Evolutionary conservation across 2,329 filamentous ascomycete species (phyloP).

Genomic region (Dactylellina parvicollis): DNA sequence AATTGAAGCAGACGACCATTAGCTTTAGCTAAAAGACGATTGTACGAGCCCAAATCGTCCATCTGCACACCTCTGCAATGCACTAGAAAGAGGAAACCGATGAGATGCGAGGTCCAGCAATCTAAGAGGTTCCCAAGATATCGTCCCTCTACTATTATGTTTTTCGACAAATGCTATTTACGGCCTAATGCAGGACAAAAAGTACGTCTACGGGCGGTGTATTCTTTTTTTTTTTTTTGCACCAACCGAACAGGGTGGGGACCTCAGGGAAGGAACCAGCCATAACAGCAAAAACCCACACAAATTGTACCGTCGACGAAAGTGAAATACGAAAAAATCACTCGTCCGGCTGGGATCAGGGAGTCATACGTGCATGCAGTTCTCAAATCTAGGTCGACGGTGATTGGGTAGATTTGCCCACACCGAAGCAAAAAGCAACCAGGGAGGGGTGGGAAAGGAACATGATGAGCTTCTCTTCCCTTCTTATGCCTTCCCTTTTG

Average conservation of each 20-base stretch:
- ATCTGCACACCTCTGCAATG: conserved; percentile 53
- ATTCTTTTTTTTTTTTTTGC: conserved; percentile 47
- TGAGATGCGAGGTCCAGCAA: conserved; percentile 52
- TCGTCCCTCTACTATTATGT: conserved; percentile 21
- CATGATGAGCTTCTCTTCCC: conserved; percentile 55
- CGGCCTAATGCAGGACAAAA: conserved; percentile 50
- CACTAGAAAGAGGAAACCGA: conserved; percentile 52
- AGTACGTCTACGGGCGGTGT: conserved; percentile 45
- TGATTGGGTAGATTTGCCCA: conserved; percentile 51
- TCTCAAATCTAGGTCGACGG: conserved; percentile 45
- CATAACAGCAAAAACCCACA: conserved; percentile 30
- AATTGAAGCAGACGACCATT: conserved; percentile 30
- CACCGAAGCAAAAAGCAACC: conserved; percentile 41
- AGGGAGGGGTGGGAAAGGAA: conserved; percentile 41
- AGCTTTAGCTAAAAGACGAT: conserved; percentile 32
- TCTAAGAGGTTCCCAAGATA: conserved; percentile 49
- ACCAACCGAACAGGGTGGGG: conserved; percentile 40
- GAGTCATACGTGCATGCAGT: conserved; percentile 54
- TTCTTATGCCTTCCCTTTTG: conserved; percentile 55
- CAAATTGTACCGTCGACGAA: conserved; percentile 45
- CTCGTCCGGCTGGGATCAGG: conserved; percentile 55
- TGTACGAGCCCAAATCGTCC: conserved; percentile 39
- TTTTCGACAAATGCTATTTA: conserved; percentile 47
- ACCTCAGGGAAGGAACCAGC: conserved; percentile 32
- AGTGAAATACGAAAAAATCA: conserved; percentile 54